Base-by-base conservation (phyloP, 805 yeast species). In the Saccharomycopsis fibuligera region DNA sequence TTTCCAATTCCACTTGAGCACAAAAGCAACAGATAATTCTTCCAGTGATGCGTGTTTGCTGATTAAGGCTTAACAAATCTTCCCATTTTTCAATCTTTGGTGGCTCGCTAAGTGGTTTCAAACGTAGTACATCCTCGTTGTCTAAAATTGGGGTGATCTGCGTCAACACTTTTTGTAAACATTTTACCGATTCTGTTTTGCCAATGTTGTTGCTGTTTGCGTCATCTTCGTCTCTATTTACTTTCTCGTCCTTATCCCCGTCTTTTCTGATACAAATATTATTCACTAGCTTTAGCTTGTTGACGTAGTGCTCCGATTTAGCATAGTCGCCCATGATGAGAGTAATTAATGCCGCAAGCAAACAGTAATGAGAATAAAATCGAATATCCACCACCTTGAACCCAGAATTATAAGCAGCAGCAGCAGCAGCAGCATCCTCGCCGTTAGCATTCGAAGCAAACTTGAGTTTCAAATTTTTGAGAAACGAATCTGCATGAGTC, bases 1-100 rank as follows among this genome's bases (percentile, higher is more conserved):
- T 38, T 17, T 40, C 48, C 30, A 55, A 52, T 43, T 68, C 72
- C 37, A 61, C 59, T n/a, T 48, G 47, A 1, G 60, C 67, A 55
- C 70, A 68, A 35, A 67, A 46, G 14, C 63, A 60, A 53, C 69
- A 64, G 4, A 66, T 49, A 8, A 64, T 64, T 37, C 69, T 58
- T 4, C 67, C 68, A 2, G 71, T 68, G 5, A 68, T 60, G 8
- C 53, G 51, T 16, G 59, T 59, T 2, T 58, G 52, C 36, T 60
- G 55, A 3, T 61, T 58, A 35, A 63, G 47, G 1, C 54, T 55
- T 16, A 59, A 50, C 3, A 67, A 23, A 4, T 57, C 55, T 21
- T 59, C 62, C 17, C 65, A 44, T 14, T 45, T 35, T 5, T 50
- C 44, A 2, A 54, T 41, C 4, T 47, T 23, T 6, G 55, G 43